phyloP scores from a whole-genome alignment of 768 basidiomycete species.

The Fistulinella prunicolor region DNA sequence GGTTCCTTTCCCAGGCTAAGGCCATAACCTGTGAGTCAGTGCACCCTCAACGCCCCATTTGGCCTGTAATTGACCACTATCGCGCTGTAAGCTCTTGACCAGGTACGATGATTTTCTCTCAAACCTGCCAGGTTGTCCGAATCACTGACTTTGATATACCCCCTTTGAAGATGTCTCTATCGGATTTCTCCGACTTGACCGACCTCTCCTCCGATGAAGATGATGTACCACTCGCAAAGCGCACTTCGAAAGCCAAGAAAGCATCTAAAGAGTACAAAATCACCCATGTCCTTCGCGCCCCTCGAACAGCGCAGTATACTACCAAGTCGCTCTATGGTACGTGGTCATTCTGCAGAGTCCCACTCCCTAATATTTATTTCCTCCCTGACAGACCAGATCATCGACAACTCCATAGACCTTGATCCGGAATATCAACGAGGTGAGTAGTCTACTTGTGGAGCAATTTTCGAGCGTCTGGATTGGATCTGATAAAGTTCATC shows the following conservation, averaged over 20 bases:
- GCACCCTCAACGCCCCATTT: background rate
- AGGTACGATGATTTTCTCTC: background rate
- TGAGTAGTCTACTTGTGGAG: conserved; percentile 20
- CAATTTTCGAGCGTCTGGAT: background rate
- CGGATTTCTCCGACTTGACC: conserved; percentile 47
- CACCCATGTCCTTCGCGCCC: conserved; percentile 34
- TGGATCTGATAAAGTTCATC: background rate
- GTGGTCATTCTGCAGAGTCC: background rate
- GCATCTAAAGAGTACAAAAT: conserved; percentile 30
- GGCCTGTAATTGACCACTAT: background rate
- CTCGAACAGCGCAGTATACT: conserved; percentile 41
- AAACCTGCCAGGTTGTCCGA: background rate
- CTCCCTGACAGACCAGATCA: conserved; percentile 42
- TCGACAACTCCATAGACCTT: conserved; percentile 46
- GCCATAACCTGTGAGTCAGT: background rate
- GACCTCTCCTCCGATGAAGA: conserved; percentile 44
- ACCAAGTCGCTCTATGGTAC: conserved; percentile 44
- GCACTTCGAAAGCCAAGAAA: conserved; percentile 22
- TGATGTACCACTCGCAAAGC: conserved; percentile 26
- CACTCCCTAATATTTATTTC: background rate
- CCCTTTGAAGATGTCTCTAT: conserved; percentile 30
- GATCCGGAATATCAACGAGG: conserved; percentile 69
- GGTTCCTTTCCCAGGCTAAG: background rate
- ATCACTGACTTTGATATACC: background rate
- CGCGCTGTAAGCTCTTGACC: background rate